phyloP scores from a whole-genome alignment of 352 stramenopile species.

The Phytophthora boehmeriae region DNA sequence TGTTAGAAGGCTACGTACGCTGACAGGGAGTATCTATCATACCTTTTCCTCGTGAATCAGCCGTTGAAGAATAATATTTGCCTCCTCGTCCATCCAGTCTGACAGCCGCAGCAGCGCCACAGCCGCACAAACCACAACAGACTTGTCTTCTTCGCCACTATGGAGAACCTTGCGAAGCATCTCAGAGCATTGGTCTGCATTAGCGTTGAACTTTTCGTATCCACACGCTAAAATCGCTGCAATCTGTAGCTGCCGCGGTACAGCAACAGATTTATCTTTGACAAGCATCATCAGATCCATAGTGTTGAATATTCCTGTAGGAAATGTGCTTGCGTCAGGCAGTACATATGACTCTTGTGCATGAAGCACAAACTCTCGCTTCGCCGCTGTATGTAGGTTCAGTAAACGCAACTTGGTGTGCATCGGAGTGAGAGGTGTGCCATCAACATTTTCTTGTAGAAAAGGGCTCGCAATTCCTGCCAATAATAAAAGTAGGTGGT shows the following conservation, averaged over 20 bases:
- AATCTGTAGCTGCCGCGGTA: conserved; percentile 68
- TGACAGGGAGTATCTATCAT: background rate
- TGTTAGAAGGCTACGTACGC: background rate
- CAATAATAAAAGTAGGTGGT: background rate
- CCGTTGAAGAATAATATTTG: conserved; percentile 78
- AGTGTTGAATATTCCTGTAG: conserved; percentile 73
- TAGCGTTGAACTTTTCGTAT: conserved; percentile 72
- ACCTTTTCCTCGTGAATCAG: conserved; percentile 83
- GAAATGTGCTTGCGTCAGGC: conserved; percentile 56
- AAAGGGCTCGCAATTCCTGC: conserved; percentile 79
- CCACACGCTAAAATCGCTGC: conserved; percentile 79
- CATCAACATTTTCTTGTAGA: conserved; percentile 66
- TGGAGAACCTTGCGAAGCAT: conserved; percentile 71
- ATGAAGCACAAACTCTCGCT: conserved; percentile 68
- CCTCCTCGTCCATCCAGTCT: conserved; percentile 89
- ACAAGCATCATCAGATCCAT: conserved; percentile 89
- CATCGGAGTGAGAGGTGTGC: conserved; percentile 49
- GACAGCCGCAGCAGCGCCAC: conserved; percentile 75
- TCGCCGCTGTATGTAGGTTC: conserved; percentile 72
- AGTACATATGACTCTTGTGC: conserved; percentile 69
- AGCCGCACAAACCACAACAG: conserved; percentile 70
- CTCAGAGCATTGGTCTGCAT: conserved; percentile 61
- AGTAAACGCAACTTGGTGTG: conserved; percentile 80
- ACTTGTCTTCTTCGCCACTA: conserved; percentile 66
- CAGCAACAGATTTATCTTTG: conserved; percentile 63